phyloP scores from a whole-genome alignment of 2,329 filamentous ascomycete genomes.

The Stagonosporopsis cucurbitacearum region DNA sequence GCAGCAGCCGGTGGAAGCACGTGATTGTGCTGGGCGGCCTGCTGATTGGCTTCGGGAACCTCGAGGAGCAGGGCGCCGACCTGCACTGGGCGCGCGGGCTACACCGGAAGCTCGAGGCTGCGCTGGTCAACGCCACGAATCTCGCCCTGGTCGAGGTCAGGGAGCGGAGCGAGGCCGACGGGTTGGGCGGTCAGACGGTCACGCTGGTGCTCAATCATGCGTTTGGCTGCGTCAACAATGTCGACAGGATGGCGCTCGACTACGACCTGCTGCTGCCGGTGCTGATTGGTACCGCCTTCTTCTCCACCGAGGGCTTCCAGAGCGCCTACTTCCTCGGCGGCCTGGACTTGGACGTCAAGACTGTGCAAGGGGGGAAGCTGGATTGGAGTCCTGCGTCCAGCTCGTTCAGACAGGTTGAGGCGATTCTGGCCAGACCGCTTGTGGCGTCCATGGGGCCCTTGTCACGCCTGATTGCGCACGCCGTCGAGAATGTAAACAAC shows the following conservation, averaged over 20 bases:
- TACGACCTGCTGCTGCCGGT: constrained; percentile 74
- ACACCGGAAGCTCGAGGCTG: constrained; percentile 71
- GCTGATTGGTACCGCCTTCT: constrained; percentile 70
- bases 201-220: constrained; percentile 77
- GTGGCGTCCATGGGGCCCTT: constrained; percentile 72
- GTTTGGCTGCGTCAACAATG: constrained; percentile 72
- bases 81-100: constrained; percentile 67
- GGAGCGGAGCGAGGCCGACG: constrained; percentile 58
- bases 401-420: constrained; percentile 66
- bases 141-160: constrained; percentile 70
- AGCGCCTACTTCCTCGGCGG: constrained; percentile 76
- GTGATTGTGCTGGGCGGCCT: constrained; percentile 80
- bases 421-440: constrained; percentile 66
- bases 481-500: constrained; percentile 64
- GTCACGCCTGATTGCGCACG: constrained; percentile 68
- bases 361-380: constrained; percentile 58
- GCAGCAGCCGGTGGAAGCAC: constrained; percentile 78
- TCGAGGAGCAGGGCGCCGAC: constrained; percentile 57
- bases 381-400: constrained; percentile 67
- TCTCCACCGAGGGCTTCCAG: constrained; percentile 74
- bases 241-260: constrained; percentile 65
- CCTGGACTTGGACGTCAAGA: constrained; percentile 71
- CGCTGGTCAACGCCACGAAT: constrained; percentile 76
- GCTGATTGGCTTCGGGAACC: constrained; percentile 71
- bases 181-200: constrained; percentile 58